Percentiles rank a stretch among this genome's conserved stretches.
Evolutionary conservation across 495 filamentous ascomycete genomes (phyloP).

Genomic region (Evernia prunastri): DNA sequence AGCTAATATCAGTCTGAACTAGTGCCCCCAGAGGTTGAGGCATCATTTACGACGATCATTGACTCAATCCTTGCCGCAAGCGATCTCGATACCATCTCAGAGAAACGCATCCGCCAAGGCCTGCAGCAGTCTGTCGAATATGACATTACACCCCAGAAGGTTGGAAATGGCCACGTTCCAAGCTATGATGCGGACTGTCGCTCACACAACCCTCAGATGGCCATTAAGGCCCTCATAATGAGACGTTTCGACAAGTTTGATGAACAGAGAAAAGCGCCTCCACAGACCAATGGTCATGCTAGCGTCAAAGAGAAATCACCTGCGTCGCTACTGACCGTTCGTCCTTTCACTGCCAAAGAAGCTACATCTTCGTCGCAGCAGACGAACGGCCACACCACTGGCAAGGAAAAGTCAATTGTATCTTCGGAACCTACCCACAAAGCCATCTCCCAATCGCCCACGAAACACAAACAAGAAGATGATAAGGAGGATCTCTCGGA

Average conservation of each 20-base stretch:
- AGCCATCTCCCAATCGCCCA: constrained; percentile 47
- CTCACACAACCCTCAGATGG: constrained; percentile 46
- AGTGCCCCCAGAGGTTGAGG: constrained; percentile 64
- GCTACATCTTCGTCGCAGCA: constrained; percentile 20
- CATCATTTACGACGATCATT: constrained; percentile 75
- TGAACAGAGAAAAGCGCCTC: constrained; percentile 37
- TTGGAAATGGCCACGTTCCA: constrained; percentile 32
- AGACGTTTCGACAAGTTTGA: constrained; percentile 81
- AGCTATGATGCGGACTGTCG: not conserved
- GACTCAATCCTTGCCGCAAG: constrained; percentile 78
- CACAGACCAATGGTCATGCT: constrained; percentile 31
- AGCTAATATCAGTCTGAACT: constrained; percentile 11
- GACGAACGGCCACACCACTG: constrained; percentile 28
- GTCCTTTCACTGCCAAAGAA: constrained; percentile 18
- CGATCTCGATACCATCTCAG: constrained; percentile 84
- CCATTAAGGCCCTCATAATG: constrained; percentile 78
- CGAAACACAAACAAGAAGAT: constrained; percentile 53
- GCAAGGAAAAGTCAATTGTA: constrained; percentile 22
- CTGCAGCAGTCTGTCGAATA: constrained; percentile 68
- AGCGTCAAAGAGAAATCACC: constrained; percentile 20
- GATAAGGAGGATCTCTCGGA: constrained; percentile 46
- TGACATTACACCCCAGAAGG: constrained; percentile 85
- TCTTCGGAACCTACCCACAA: constrained; percentile 41
- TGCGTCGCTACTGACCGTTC: constrained; percentile 32
- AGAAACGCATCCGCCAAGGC: constrained; percentile 84